Conservation (phyloP, 306 rosid species). For the Biancaea sappan region DNA sequence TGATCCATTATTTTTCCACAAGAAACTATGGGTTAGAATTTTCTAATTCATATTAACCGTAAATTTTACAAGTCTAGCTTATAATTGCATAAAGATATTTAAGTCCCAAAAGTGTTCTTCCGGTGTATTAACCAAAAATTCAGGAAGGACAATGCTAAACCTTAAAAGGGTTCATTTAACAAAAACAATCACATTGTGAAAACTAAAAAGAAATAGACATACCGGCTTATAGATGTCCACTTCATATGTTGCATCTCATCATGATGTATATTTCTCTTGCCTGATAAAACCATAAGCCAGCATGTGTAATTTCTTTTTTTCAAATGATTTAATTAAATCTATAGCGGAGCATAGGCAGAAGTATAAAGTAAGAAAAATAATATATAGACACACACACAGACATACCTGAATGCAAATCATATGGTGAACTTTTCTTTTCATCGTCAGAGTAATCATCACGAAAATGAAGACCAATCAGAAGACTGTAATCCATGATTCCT, state of each 20-base stretch:
- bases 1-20: constrained; percentile 12
- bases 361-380: constrained; percentile 24
- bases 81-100: constrained; percentile 19
- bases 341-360: not conserved
- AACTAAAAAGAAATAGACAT: constrained; percentile 38
- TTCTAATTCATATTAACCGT: constrained; percentile 20
- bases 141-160: not conserved
- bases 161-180: constrained; percentile 20
- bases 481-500: constrained; percentile 65
- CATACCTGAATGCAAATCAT: constrained; percentile 39
- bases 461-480: constrained; percentile 60
- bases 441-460: constrained; percentile 43
- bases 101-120: constrained; percentile 10
- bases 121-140: constrained; percentile 7
- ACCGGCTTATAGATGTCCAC: constrained; percentile 51
- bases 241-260: constrained; percentile 39
- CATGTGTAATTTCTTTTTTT: not conserved
- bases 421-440: constrained; percentile 31
- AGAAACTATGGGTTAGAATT: constrained; percentile 2
- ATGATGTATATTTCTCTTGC: constrained; percentile 38
- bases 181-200: constrained; percentile 15
- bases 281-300: constrained; percentile 41
- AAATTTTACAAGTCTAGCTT: not conserved
- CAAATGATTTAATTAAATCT: constrained; percentile 14
- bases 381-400: no score